A percentile compares a stretch with the other conserved stretches of the same genome.
Evolutionary conservation across 2,329 filamentous ascomycete species (phyloP).

Genomic region (Fusarium brevicatenulatum): DNA sequence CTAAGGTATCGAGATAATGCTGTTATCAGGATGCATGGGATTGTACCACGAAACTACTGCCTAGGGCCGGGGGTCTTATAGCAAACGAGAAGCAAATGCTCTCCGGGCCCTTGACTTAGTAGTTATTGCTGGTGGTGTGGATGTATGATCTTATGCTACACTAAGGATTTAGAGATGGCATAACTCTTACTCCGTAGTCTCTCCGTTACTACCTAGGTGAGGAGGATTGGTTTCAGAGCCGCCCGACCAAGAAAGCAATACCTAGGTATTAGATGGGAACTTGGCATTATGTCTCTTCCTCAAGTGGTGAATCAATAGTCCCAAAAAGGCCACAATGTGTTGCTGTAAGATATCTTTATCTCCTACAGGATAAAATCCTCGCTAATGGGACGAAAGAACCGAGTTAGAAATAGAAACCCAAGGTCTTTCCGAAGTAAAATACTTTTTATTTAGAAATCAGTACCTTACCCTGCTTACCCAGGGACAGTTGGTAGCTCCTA

Average conservation of each 20-base stretch:
- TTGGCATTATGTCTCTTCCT: neutral
- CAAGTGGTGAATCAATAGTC: neutral
- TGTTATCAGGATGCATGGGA: neutral
- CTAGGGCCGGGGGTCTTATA: neutral
- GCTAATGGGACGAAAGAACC: neutral
- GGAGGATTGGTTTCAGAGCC: neutral
- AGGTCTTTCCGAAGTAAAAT: neutral
- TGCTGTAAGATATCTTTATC: neutral
- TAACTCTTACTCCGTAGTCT: neutral
- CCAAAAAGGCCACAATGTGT: neutral
- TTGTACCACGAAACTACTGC: neutral
- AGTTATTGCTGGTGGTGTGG: neutral
- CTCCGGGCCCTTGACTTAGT: neutral
- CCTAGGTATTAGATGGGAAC: neutral
- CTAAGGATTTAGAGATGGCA: neutral
- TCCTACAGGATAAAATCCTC: too few species aligned
- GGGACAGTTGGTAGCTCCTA: neutral
- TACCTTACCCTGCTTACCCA: neutral
- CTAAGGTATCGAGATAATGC: neutral
- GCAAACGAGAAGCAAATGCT: neutral
- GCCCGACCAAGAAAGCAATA: neutral
- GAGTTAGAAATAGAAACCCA: neutral
- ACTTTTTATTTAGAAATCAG: neutral
- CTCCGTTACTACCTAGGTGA: too few species aligned
- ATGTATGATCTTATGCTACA: neutral